Evolutionary conservation across 1,139 yeast genomes (phyloP).

Genomic region (Lodderomyces elongisporus): DNA sequence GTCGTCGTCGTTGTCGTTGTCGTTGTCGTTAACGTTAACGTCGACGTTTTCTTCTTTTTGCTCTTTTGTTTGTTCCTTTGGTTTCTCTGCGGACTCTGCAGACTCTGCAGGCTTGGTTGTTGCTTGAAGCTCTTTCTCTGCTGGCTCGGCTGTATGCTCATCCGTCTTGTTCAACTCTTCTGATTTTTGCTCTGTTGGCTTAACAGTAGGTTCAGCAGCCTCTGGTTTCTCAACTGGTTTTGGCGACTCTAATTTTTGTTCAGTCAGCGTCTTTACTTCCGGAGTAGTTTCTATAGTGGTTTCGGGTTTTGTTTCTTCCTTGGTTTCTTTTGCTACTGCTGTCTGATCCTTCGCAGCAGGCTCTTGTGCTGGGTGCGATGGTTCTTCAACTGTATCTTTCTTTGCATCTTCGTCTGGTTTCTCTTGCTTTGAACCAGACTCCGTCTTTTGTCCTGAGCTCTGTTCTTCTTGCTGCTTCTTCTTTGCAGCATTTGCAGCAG

Average conservation of each 20-base stretch:
- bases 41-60: too few relatives aligned
- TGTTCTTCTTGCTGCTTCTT: constrained; percentile 12
- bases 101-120: not conserved
- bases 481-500: constrained; percentile 13
- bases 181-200: not conserved
- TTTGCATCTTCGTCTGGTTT: constrained; percentile 2
- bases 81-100: too few relatives aligned
- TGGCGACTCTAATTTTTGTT: too few relatives aligned
- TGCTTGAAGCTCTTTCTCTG: constrained; percentile 1
- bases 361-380: constrained; percentile 5
- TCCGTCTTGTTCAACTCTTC: constrained; percentile 3
- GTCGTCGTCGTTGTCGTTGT: not conserved
- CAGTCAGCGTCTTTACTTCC: too few relatives aligned
- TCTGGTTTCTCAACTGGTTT: constrained; percentile 5
- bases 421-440: constrained; percentile 1
- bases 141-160: not conserved
- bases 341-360: constrained; percentile 7
- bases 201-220: not conserved
- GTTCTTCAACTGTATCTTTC: not conserved
- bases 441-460: not conserved
- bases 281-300: not conserved
- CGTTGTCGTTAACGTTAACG: too few relatives aligned
- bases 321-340: constrained; percentile 2
- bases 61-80: too few relatives aligned
- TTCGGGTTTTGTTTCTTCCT: constrained; percentile 8